phyloP scores from a whole-genome alignment of 108 stramenopile genomes.

The Epithemia pelagica region DNA sequence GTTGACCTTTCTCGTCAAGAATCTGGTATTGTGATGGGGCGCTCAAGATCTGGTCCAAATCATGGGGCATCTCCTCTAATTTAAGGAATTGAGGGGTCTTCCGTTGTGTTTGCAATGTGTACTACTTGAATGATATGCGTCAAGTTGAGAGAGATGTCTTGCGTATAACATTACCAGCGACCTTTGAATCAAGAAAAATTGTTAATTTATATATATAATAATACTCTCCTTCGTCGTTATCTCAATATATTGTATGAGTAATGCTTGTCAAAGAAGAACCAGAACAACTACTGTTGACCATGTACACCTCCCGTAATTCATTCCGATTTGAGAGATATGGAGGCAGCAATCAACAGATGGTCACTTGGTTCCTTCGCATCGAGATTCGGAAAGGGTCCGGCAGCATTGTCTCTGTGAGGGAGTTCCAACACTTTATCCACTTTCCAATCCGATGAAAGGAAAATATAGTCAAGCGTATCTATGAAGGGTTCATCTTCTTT shows the following conservation, averaged over 20 bases:
- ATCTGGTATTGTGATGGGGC: slow-evolving; percentile 34
- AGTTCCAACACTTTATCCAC: slow-evolving; percentile 38
- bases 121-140: too few relatives aligned
- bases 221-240: too few relatives aligned
- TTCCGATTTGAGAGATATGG: slow-evolving; percentile 43
- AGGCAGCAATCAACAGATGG: slow-evolving; percentile 73
- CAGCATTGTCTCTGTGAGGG: slow-evolving; percentile 36
- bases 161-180: not conserved
- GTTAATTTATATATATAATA: too few relatives aligned
- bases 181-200: not conserved
- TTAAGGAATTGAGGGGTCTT: too few relatives aligned
- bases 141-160: too few relatives aligned
- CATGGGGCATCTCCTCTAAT: not conserved
- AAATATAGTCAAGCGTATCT: slow-evolving; percentile 92
- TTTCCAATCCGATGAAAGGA: slow-evolving; percentile 63
- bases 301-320: too few relatives aligned
- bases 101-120: too few relatives aligned
- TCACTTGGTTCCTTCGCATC: slow-evolving; percentile 68
- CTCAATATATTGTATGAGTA: too few relatives aligned
- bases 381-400: slow-evolving; percentile 68
- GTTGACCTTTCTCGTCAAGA: slow-evolving; percentile 17
- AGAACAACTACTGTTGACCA: too few relatives aligned
- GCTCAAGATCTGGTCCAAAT: slow-evolving; percentile 26
- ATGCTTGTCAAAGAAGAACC: too few relatives aligned
- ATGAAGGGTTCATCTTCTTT: slow-evolving; percentile 75